A percentile compares a stretch with the other conserved stretches of the same genome.
Evolutionary conservation across 2,329 filamentous ascomycete species (phyloP).

Genomic region (Ascomycota sp.): DNA sequence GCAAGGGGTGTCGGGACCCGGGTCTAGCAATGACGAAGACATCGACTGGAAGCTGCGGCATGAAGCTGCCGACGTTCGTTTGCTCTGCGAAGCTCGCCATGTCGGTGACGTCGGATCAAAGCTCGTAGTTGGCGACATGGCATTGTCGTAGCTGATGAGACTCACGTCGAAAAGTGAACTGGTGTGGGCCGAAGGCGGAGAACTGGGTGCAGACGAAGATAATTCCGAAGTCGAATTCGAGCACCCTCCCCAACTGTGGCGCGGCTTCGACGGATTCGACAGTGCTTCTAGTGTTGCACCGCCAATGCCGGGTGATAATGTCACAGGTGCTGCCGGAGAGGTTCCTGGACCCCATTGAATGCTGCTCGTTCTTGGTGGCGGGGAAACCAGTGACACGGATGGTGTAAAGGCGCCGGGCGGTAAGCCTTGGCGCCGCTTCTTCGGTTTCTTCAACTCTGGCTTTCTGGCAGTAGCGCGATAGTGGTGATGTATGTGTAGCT

Average conservation of each 20-base stretch:
- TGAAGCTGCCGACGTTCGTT: constrained; percentile 35
- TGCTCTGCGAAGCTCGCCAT: constrained; percentile 30
- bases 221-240: constrained; percentile 40
- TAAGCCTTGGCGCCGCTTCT: constrained; percentile 51
- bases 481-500: constrained; percentile 86
- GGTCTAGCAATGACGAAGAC: constrained; percentile 12
- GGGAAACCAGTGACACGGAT: constrained; percentile 11
- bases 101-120: constrained; percentile 45
- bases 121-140: constrained; percentile 66
- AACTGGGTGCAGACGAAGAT: constrained; percentile 59
- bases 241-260: constrained; percentile 29
- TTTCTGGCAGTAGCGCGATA: constrained; percentile 50
- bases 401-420: constrained; percentile 42
- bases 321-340: constrained; percentile 17
- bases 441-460: constrained; percentile 39
- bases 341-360: constrained; percentile 17
- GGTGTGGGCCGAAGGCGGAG: constrained; percentile 54
- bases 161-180: constrained; percentile 65
- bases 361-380: too few species aligned
- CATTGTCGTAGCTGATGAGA: constrained; percentile 36
- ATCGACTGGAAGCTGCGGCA: constrained; percentile 25
- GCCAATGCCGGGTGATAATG: constrained; percentile 19
- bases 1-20: constrained; percentile 8
- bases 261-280: too few species aligned
- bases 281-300: constrained; percentile 30